Conservation (phyloP, 2,329 filamentous ascomycete genomes). For the Ascocoryne sarcoides region DNA sequence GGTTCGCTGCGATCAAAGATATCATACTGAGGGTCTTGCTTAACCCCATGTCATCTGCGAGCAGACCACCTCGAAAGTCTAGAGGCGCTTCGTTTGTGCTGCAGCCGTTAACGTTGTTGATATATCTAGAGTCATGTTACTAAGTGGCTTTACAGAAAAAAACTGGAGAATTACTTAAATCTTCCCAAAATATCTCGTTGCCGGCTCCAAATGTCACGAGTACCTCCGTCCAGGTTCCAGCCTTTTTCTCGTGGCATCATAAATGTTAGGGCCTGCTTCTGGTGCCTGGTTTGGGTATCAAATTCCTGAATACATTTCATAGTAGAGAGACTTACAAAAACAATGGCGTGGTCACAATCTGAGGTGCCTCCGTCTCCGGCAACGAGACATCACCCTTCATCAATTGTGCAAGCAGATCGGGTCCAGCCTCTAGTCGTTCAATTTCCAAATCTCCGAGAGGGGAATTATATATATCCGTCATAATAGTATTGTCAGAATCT, state of each 20-base stretch:
- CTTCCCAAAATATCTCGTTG: no score
- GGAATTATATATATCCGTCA: constrained; percentile 6
- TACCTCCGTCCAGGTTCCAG: constrained; percentile 5
- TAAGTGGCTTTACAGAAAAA: no score
- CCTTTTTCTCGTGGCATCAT: constrained; percentile 14
- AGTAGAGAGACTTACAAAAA: constrained; percentile 5
- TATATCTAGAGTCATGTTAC: no score
- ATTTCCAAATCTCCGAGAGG: constrained; percentile 5
- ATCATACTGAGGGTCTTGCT: constrained; percentile 66
- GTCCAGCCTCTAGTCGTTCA: constrained; percentile 5
- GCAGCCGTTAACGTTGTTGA: constrained; percentile 8
- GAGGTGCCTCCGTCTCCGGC: constrained; percentile 8
- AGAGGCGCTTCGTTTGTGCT: constrained; percentile 6
- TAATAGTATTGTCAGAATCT: constrained; percentile 3
- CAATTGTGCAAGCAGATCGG: constrained; percentile 9
- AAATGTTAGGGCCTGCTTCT: constrained; percentile 18
- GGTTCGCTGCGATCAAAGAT: constrained; percentile 10
- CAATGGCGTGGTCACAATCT: constrained; percentile 5
- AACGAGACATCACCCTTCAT: constrained; percentile 6
- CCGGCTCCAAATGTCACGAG: constrained; percentile 14
- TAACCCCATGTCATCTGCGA: constrained; percentile 97
- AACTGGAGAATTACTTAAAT: no score
- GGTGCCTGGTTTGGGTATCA: constrained; percentile 10
- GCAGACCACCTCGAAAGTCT: constrained; percentile 49
- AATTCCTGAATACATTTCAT: neutral